Evolutionary conservation across 768 basidiomycete species (phyloP).

Genomic region (Boletus sp.): DNA sequence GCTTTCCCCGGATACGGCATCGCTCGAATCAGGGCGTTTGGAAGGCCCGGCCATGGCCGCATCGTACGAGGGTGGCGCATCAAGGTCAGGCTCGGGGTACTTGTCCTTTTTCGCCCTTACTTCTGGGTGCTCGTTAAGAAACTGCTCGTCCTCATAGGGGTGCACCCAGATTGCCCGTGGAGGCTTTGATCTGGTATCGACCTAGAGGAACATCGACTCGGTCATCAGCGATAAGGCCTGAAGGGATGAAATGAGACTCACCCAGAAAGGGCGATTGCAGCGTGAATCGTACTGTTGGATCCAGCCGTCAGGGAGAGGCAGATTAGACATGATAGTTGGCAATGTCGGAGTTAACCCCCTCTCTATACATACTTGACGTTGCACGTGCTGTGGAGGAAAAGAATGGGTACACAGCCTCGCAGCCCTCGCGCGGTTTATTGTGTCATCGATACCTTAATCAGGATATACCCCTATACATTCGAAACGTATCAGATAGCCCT

Average conservation of each 20-base stretch:
- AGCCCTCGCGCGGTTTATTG: background rate
- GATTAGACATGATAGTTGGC: constrained; percentile 21
- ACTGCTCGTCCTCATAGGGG: constrained; percentile 68
- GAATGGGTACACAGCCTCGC: constrained; percentile 4
- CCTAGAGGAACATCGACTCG: constrained; percentile 35
- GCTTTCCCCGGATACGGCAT: background rate
- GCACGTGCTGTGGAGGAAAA: constrained; percentile 16
- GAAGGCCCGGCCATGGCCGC: constrained; percentile 6
- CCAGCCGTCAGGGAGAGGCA: constrained; percentile 58
- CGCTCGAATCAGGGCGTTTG: background rate
- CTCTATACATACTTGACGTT: background rate
- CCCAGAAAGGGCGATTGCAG: constrained; percentile 50
- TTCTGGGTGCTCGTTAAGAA: constrained; percentile 55
- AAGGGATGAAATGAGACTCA: constrained; percentile 15
- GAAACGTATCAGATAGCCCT: background rate
- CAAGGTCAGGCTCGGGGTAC: background rate
- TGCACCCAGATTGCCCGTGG: constrained; percentile 72
- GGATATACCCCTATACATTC: background rate
- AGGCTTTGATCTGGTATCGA: constrained; percentile 61
- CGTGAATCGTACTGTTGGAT: constrained; percentile 44
- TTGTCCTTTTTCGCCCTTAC: constrained; percentile 36
- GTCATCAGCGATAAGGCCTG: background rate
- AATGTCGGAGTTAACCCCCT: background rate
- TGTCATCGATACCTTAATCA: background rate
- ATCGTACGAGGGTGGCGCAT: constrained; percentile 30